phyloP scores from a whole-genome alignment of 495 filamentous ascomycete species.

The Penicillium bialowiezense region DNA sequence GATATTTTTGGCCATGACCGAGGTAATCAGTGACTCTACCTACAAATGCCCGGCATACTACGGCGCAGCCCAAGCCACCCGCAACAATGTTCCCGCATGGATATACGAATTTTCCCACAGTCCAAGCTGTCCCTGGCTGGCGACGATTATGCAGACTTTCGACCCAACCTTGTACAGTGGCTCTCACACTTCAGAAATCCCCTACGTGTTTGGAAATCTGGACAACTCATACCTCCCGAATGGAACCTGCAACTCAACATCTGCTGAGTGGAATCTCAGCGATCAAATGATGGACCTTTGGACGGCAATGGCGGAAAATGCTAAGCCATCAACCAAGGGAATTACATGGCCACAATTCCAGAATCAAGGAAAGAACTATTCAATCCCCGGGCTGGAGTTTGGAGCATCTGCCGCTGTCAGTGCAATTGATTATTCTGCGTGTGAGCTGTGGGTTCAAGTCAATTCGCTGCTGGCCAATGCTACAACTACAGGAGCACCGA shows the following conservation, averaged over 20 bases:
- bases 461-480: not conserved
- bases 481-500: not conserved
- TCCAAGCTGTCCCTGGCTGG: slow-evolving; percentile 20
- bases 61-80: slow-evolving; percentile 7
- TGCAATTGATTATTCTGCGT: not conserved
- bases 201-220: not conserved
- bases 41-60: slow-evolving; percentile 32
- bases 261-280: slow-evolving; percentile 26
- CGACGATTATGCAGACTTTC: not conserved
- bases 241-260: slow-evolving; percentile 28
- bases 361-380: not conserved
- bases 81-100: slow-evolving; percentile 25
- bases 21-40: slow-evolving; percentile 26
- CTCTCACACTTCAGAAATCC: not conserved
- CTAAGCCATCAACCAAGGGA: slow-evolving; percentile 12
- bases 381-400: not conserved
- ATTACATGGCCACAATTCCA: not conserved
- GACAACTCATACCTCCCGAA: not conserved
- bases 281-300: slow-evolving; percentile 32
- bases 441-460: not conserved
- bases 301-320: slow-evolving; percentile 36
- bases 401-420: not conserved
- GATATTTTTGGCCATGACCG: slow-evolving; percentile 17
- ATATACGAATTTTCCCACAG: slow-evolving; percentile 33
- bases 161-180: not conserved